phyloP scores from a whole-genome alignment of 208 protist species.

The Leishmania amazonensis region DNA sequence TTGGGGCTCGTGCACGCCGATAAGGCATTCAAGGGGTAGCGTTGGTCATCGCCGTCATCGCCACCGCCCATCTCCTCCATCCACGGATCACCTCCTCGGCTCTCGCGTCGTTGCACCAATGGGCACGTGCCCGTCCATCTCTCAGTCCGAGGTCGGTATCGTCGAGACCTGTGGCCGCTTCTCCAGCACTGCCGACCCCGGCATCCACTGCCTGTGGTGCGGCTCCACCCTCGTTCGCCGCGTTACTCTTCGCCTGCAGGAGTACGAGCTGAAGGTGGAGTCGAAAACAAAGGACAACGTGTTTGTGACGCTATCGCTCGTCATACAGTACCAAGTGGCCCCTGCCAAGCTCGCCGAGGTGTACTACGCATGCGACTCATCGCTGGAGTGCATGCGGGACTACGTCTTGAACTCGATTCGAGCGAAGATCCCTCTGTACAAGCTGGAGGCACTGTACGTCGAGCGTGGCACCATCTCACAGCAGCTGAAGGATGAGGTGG shows the following conservation, averaged over 20 bases:
- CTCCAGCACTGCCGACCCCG: constrained; percentile 45
- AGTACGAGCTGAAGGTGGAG: constrained; percentile 42
- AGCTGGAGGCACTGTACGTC: constrained; percentile 80
- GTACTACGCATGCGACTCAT: constrained; percentile 53
- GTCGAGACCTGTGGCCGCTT: constrained; percentile 71
- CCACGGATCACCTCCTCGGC: not conserved
- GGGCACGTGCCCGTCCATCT: constrained; percentile 50
- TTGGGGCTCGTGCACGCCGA: not conserved
- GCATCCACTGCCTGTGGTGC: constrained; percentile 61
- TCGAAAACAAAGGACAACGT: constrained; percentile 92
- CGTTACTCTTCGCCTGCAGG: constrained; percentile 53
- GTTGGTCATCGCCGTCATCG: not conserved
- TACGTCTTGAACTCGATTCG: constrained; percentile 78
- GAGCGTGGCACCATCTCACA: constrained; percentile 77
- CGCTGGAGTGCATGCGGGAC: constrained; percentile 49
- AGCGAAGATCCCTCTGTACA: constrained; percentile 72
- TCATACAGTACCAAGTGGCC: constrained; percentile 64
- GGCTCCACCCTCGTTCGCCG: constrained; percentile 31
- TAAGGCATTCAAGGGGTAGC: not conserved
- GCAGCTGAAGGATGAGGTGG: constrained; percentile 71
- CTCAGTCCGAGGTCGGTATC: constrained; percentile 63
- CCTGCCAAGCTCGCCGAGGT: constrained; percentile 37
- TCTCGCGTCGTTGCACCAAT: constrained; percentile 9
- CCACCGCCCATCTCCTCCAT: not conserved
- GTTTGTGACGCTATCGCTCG: constrained; percentile 62